Evolutionary conservation across 108 stramenopile species (phyloP).

Genomic region (Stephanodiscus triporus): DNA sequence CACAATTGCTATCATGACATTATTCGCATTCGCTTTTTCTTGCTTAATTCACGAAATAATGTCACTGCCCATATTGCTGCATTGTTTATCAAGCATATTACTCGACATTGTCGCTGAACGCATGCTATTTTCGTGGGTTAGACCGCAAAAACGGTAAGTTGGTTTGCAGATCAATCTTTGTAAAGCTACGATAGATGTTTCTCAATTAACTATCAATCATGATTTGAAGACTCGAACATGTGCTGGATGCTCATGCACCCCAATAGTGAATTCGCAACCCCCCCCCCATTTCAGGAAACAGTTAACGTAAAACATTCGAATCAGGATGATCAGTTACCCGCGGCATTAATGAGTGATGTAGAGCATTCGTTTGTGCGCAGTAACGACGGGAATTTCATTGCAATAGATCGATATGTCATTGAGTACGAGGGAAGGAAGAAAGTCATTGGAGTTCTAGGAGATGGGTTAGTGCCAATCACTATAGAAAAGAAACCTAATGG

Average conservation of each 20-base stretch:
- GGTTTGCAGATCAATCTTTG: neutral
- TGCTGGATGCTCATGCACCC: conserved; percentile 54
- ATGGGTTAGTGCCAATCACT: conserved; percentile 43
- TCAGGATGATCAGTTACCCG: conserved; percentile 25
- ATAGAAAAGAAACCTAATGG: conserved; percentile 31
- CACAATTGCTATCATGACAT: neutral
- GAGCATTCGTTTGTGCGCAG: conserved; percentile 51
- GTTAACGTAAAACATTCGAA: conserved; percentile 15
- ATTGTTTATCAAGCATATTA: conserved; percentile 23
- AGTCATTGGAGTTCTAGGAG: conserved; percentile 42
- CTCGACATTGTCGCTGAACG: conserved; percentile 48
- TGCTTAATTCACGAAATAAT: too few relatives aligned
- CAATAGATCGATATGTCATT: conserved; percentile 46
- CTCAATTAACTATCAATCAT: neutral
- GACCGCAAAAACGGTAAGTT: conserved; percentile 41
- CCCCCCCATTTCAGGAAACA: conserved; percentile 27
- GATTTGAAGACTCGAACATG: conserved; percentile 39
- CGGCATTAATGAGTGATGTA: conserved; percentile 51
- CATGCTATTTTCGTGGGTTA: conserved; percentile 49
- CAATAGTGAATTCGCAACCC: conserved; percentile 22
- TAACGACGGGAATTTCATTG: conserved; percentile 43
- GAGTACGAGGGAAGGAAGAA: neutral
- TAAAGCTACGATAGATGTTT: neutral
- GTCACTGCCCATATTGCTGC: neutral
- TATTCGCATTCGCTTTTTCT: neutral